Conservation (phyloP, 352 stramenopile genomes). For the Pythium myriotylum region DNA sequence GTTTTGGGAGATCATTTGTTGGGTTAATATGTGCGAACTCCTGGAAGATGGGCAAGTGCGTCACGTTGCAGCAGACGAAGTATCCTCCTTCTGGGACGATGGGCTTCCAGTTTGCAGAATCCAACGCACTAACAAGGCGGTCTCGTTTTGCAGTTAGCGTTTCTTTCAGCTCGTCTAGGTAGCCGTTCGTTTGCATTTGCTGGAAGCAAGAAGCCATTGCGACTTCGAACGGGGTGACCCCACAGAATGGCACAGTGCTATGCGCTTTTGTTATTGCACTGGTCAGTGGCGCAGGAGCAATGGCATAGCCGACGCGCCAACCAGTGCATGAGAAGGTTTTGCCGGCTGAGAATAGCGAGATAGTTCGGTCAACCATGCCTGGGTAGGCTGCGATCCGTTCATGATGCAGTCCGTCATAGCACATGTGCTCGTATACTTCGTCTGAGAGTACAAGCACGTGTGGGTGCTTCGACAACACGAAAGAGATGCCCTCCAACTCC, state of each 20-base stretch:
- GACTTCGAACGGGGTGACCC: conserved; percentile 94
- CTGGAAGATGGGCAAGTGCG: conserved; percentile 66
- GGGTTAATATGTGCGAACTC: conserved; percentile 67
- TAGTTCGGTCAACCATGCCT: conserved; percentile 85
- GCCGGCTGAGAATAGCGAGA: conserved; percentile 92
- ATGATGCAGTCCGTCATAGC: conserved; percentile 77
- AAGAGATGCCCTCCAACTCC: conserved; percentile 93
- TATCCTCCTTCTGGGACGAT: conserved; percentile 95
- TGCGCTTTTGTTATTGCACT: conserved; percentile 76
- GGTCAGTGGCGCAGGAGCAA: conserved; percentile 58
- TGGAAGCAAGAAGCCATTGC: conserved; percentile 89
- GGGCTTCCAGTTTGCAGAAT: conserved; percentile 81
- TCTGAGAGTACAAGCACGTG: conserved; percentile 94
- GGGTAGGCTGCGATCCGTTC: conserved; percentile 79
- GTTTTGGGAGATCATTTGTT: conserved; percentile 51
- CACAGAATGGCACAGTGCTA: conserved; percentile 92
- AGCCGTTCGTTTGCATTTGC: conserved; percentile 88
- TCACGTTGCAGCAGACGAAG: conserved; percentile 92
- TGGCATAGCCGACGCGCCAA: conserved; percentile 90
- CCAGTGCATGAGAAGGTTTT: conserved; percentile 96
- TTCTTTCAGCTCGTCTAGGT: conserved; percentile 68
- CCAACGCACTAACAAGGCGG: conserved; percentile 82
- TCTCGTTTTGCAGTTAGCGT: conserved; percentile 81
- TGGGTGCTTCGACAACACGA: conserved; percentile 82
- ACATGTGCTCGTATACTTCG: conserved; percentile 99